Evolutionary conservation across 495 filamentous ascomycete species (phyloP).

Genomic region (Penicillium cosmopolitanum): DNA sequence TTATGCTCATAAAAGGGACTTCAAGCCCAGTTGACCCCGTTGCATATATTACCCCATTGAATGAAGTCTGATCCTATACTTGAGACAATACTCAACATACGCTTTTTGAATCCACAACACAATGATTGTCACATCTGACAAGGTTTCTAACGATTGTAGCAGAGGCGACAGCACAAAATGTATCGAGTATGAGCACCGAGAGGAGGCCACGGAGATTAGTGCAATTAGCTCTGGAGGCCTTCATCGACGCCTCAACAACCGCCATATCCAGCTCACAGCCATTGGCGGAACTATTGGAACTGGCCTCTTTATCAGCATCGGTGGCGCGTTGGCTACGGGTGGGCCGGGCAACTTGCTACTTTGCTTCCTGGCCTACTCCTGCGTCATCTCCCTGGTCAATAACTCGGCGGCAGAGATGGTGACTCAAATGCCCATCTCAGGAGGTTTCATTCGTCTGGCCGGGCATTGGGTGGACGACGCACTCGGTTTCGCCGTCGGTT

Average conservation of each 20-base stretch:
- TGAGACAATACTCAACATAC: too few species aligned
- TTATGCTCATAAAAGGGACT: too few species aligned
- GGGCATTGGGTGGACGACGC: constrained; percentile 55
- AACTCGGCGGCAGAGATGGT: constrained; percentile 49
- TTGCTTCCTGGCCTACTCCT: constrained; percentile 36
- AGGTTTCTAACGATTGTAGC: too few species aligned
- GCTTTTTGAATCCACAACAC: too few species aligned
- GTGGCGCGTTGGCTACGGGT: constrained; percentile 38
- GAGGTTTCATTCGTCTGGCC: constrained; percentile 52
- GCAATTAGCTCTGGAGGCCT: too few species aligned
- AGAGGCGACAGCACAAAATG: too few species aligned
- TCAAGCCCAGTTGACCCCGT: too few species aligned
- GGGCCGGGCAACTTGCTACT: constrained; percentile 59
- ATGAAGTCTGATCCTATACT: too few species aligned
- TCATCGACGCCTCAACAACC: constrained; percentile 38
- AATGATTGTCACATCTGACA: too few species aligned
- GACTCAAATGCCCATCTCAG: constrained; percentile 58
- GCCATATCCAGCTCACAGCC: constrained; percentile 60
- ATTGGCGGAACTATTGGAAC: constrained; percentile 64
- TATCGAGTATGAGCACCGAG: too few species aligned
- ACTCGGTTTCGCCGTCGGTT: constrained; percentile 58
- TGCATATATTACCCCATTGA: too few species aligned
- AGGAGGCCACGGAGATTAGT: too few species aligned
- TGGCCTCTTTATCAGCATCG: constrained; percentile 54
- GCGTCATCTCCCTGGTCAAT: constrained; percentile 39